Evolutionary conservation across 2,329 filamentous ascomycete species (phyloP).

Genomic region (Aspergillus sp.): DNA sequence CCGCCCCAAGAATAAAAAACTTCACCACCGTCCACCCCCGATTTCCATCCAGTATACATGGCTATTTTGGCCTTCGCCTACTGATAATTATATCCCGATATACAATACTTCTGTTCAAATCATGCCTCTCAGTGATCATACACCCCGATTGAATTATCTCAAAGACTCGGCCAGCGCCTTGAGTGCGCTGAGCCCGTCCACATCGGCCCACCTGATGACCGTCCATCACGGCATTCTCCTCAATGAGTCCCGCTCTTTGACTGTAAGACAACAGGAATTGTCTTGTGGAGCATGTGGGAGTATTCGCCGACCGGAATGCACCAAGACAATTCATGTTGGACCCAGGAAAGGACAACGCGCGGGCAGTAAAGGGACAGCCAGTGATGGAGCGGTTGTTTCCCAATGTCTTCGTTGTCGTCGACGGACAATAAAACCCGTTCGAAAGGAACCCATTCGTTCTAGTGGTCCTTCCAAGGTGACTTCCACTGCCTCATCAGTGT

Average conservation of each 20-base stretch:
- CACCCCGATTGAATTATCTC: conserved; percentile 36
- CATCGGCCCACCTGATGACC: conserved; percentile 40
- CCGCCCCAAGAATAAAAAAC: neutral
- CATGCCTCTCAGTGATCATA: conserved; percentile 24
- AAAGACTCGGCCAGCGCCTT: conserved; percentile 34
- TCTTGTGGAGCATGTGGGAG: conserved; percentile 43
- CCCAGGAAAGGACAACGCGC: conserved; percentile 16
- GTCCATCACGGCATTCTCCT: conserved; percentile 37
- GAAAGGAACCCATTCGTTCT: conserved; percentile 13
- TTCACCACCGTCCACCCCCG: neutral
- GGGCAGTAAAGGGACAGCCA: conserved; percentile 8
- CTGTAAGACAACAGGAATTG: conserved; percentile 29
- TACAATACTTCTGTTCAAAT: neutral
- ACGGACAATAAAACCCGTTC: conserved; percentile 28
- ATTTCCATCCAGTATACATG: neutral
- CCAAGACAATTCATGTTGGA: conserved; percentile 28
- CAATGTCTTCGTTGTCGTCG: conserved; percentile 39
- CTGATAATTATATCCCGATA: too few species aligned
- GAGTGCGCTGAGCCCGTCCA: conserved; percentile 34
- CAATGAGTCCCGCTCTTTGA: conserved; percentile 34
- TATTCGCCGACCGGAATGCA: conserved; percentile 30
- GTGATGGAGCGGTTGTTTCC: conserved; percentile 31
- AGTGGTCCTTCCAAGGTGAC: conserved; percentile 12
- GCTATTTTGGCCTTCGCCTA: neutral
- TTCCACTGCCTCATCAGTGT: conserved; percentile 9